Evolutionary conservation across 345 rosid genomes (phyloP).

Genomic region (Lepidium aucheri): DNA sequence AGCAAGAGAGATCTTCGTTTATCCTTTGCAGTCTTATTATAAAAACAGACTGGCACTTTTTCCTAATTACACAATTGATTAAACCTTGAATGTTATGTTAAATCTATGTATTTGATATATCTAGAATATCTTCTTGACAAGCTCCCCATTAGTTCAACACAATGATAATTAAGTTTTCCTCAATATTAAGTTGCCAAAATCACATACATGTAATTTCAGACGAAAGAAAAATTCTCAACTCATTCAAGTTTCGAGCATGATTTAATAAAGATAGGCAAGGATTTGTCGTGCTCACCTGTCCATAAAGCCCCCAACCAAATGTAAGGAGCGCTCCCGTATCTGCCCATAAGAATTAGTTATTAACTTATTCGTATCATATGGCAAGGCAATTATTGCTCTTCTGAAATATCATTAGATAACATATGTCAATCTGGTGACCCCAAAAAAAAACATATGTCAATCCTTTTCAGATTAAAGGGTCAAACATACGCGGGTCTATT

Average conservation of each 20-base stretch:
- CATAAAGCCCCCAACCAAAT: conserved; percentile 99
- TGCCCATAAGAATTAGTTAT: conserved; percentile 26
- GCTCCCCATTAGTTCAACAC: neutral
- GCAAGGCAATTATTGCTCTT: neutral
- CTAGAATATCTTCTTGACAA: neutral
- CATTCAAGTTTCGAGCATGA: conserved; percentile 1
- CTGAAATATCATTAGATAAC: neutral
- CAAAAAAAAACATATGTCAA: neutral
- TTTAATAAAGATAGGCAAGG: neutral
- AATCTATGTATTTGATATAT: neutral
- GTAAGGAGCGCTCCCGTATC: conserved; percentile 94
- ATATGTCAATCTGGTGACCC: neutral
- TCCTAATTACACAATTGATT: neutral
- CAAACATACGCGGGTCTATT: neutral
- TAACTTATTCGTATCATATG: neutral
- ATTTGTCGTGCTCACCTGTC: conserved; percentile 65
- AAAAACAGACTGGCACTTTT: conserved; percentile 23
- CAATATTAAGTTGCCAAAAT: neutral
- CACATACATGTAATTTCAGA: neutral
- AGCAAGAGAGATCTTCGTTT: conserved; percentile 5
- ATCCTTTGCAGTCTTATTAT: conserved; percentile 41
- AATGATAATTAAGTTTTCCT: neutral
- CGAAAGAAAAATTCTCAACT: neutral
- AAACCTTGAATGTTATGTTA: neutral
- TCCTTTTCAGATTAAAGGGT: conserved; percentile 1